Percentiles rank a stretch among this genome's conserved stretches.
Evolutionary conservation across 2,329 filamentous ascomycete genomes (phyloP).

Genomic region (Arthroderma sp.): DNA sequence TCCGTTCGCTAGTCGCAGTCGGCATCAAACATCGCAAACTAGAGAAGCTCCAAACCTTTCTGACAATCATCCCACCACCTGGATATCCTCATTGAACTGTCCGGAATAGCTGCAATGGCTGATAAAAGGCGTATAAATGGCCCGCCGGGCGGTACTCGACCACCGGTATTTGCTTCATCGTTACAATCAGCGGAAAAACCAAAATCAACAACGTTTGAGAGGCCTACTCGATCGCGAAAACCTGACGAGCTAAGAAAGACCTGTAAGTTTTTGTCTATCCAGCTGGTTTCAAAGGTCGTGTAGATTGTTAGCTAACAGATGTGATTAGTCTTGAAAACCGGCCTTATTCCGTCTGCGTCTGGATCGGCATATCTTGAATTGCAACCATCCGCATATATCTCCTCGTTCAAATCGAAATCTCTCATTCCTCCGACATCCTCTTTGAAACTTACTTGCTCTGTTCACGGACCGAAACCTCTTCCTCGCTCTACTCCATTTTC

Average conservation of each 20-base stretch:
- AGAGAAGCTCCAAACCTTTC: not conserved
- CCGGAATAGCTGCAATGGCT: constrained; percentile 41
- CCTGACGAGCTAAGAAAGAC: constrained; percentile 68
- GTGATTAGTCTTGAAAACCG: constrained; percentile 69
- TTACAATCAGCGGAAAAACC: constrained; percentile 35
- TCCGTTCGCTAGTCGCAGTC: too few relatives aligned
- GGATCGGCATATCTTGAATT: constrained; percentile 62
- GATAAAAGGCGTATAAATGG: constrained; percentile 87
- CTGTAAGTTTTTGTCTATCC: constrained; percentile 33
- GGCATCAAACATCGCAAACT: too few relatives aligned
- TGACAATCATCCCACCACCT: not conserved
- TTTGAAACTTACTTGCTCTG: constrained; percentile 82
- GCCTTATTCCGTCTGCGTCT: constrained; percentile 81
- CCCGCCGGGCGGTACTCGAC: constrained; percentile 60
- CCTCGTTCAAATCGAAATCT: constrained; percentile 29
- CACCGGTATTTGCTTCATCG: constrained; percentile 52
- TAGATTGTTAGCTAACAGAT: constrained; percentile 11
- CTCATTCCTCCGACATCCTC: constrained; percentile 48
- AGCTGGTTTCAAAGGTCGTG: too few relatives aligned
- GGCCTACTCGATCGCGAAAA: constrained; percentile 46
- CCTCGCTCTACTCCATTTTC: constrained; percentile 84
- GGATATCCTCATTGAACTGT: not conserved
- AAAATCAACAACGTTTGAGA: constrained; percentile 30
- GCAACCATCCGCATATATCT: constrained; percentile 37
- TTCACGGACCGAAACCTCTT: constrained; percentile 83